Base-by-base conservation (phyloP, 257 asterid genomes). In the Leonotis leonurus region DNA sequence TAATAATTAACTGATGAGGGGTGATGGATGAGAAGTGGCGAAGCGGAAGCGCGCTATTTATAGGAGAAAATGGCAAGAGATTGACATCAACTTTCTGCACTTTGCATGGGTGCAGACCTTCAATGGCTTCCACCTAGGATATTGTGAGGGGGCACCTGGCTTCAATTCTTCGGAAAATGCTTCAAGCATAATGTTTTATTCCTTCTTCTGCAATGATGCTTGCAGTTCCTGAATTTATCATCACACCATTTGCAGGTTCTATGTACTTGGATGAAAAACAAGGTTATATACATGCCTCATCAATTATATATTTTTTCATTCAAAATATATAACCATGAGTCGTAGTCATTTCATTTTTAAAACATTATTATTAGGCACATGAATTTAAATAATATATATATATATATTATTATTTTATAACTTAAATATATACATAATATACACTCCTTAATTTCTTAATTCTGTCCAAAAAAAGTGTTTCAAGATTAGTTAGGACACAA, bases 91-190 rank as follows among this genome's bases (percentile, higher is more conserved):
- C 43, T 36, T 79, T 41, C 73, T 72, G 83, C 85, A 27, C 30
- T 45, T 0, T 83, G 87, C 90, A 84, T 84, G 90, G 60, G 18
- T 10, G 3, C 21, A 3, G 10, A 41, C 22, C 49, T 14, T 22
- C 49, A n/a, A 16, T 62, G 73, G 70, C 77, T 73, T 73, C 71
- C 90, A 77, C 85, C 51, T 74, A 73, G 55, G 53, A 10, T 16
- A 52, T n/a, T 51, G 25, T 37, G 17, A 5, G 12, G 37, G 70
- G 36, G 56, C 60, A 67, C 62, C 67, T 74, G 75, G 81, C 71
- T 59, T 41, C 9, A 0, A 16, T 20, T 32, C 2, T 7, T n/a
- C 1, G 21, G 32, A 7, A 25, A 49, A 10, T 22, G 55, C 29
- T 21, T 3, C 17, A 49, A 49, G 13, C 8, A 22, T 44, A 6